Conservation (phyloP, 1,284 basidiomycete species). For the Psilocybe mexicana region DNA sequence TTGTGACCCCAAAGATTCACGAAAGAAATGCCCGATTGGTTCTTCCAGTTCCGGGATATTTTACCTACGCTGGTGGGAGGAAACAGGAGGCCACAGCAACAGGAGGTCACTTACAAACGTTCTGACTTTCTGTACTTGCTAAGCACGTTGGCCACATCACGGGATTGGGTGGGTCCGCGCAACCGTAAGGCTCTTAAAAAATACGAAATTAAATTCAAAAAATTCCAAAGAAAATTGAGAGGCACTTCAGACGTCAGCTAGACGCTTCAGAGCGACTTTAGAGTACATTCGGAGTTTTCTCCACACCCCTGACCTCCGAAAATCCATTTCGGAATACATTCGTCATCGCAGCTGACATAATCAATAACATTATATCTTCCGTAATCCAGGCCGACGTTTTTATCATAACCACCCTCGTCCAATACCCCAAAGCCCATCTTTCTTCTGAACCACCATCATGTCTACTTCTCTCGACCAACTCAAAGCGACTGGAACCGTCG, state of each 20-base stretch:
- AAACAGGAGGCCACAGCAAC: background rate
- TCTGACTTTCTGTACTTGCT: background rate
- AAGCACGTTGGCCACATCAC: conserved; percentile 7
- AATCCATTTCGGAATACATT: conserved; percentile 1
- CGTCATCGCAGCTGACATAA: conserved; percentile 2
- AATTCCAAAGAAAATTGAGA: too few relatives aligned
- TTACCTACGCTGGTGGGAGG: conserved; percentile 4
- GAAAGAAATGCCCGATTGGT: background rate
- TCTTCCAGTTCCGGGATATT: background rate
- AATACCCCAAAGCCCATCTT: background rate
- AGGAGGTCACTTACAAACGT: conserved; percentile 3
- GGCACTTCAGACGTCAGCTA: too few relatives aligned
- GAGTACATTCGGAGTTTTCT: conserved; percentile 16
- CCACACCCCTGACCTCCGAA: conserved; percentile 20
- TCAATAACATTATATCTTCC: background rate
- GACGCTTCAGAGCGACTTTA: too few relatives aligned
- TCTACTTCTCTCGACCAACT: conserved; percentile 85
- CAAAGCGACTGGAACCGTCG: conserved; percentile 89
- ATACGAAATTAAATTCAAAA: too few relatives aligned
- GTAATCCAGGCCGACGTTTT: background rate
- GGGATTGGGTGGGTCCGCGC: background rate
- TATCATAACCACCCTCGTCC: background rate
- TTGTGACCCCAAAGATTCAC: background rate
- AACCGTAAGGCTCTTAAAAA: background rate
- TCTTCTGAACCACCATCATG: conserved; percentile 48